Percentiles rank a stretch among this genome's conserved stretches.
phyloP scores from a whole-genome alignment of 148 eudicot species.

The Pharnaceum exiguum region DNA sequence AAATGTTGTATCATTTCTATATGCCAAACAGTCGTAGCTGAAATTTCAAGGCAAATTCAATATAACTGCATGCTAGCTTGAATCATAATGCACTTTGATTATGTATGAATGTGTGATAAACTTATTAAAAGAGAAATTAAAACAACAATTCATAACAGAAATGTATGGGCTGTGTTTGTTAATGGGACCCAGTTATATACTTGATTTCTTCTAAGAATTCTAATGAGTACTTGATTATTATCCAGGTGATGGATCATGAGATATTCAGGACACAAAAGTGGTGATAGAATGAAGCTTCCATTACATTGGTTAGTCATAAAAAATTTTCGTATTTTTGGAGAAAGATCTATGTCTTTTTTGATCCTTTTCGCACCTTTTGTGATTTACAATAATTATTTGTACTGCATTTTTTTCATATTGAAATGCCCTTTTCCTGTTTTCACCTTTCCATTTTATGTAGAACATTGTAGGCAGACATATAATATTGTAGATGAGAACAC shows the following conservation, averaged over 20 bases:
- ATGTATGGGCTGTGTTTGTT: neutral
- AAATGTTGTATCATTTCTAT: conserved; percentile 7
- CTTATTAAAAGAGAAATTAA: neutral
- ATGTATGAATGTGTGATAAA: conserved; percentile 9
- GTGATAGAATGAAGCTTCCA: conserved; percentile 13
- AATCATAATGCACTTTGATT: conserved; percentile 22
- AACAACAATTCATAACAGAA: no score
- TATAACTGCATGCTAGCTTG: conserved; percentile 25
- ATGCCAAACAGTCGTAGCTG: conserved; percentile 11
- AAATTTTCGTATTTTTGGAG: conserved; percentile 9
- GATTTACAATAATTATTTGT: conserved; percentile 14
- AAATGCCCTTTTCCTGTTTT: neutral
- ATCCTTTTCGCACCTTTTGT: conserved; percentile 10
- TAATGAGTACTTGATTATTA: conserved; percentile 35
- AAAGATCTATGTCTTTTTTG: conserved; percentile 19
- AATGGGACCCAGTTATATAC: conserved; percentile 17
- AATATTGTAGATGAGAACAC: neutral
- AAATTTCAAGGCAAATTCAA: conserved; percentile 5
- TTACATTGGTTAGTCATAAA: conserved; percentile 3
- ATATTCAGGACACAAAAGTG: conserved; percentile 15
- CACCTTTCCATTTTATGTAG: neutral
- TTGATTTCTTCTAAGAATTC: conserved; percentile 29
- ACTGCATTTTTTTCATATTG: conserved; percentile 13
- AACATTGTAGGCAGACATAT: neutral
- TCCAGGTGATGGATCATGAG: conserved; percentile 21